Conservation (phyloP, 768 basidiomycete genomes). For the Leccinum fibrillosum region DNA sequence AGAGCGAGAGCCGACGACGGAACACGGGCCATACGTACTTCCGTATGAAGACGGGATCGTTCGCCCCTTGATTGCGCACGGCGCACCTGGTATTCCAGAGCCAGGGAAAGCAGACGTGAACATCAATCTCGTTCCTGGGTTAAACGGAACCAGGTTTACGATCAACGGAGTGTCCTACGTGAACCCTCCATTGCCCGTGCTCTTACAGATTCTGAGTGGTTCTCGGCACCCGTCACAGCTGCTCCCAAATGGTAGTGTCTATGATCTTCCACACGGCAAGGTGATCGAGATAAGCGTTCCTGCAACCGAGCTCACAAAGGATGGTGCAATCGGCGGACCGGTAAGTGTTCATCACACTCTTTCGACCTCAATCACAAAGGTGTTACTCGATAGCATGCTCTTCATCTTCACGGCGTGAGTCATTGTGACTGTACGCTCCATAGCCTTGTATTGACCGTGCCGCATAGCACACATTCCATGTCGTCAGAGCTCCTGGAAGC, state of each 20-base stretch:
- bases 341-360: constrained; percentile 12
- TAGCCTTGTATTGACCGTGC: not conserved
- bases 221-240: constrained; percentile 9
- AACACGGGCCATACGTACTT: constrained; percentile 3
- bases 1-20: constrained; percentile 28
- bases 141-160: not conserved
- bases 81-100: constrained; percentile 21
- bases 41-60: constrained; percentile 17
- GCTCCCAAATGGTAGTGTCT: constrained; percentile 14
- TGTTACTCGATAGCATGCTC: constrained; percentile 12
- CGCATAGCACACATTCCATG: constrained; percentile 38
- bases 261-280: constrained; percentile 11
- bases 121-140: constrained; percentile 16
- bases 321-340: constrained; percentile 29
- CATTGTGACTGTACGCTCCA: not conserved
- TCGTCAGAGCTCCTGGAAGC: constrained; percentile 41
- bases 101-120: constrained; percentile 25
- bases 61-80: constrained; percentile 18
- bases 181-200: constrained; percentile 14
- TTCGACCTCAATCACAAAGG: not conserved
- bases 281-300: constrained; percentile 20
- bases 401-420: constrained; percentile 24
- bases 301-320: constrained; percentile 13
- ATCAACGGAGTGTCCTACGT: constrained; percentile 9
- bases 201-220: constrained; percentile 25